Evolutionary conservation across 768 basidiomycete genomes (phyloP).

Genomic region (Russula virescens): DNA sequence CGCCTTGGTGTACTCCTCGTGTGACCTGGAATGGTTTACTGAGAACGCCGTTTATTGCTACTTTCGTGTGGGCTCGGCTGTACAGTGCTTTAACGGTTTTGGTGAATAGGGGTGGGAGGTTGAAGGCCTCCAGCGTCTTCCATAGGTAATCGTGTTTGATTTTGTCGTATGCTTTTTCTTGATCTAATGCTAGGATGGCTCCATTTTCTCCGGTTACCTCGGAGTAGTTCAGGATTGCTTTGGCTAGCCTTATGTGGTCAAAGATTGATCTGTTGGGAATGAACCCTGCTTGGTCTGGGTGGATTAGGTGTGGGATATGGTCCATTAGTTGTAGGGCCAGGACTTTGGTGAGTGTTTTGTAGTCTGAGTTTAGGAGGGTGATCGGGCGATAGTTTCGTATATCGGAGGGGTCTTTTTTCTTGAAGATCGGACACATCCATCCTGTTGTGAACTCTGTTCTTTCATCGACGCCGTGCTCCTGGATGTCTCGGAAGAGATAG

Average conservation of each 20-base stretch:
- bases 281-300: constrained; percentile 9
- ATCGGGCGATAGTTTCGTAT: constrained; percentile 15
- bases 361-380: constrained; percentile 31
- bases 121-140: not conserved
- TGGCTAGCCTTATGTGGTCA: not conserved
- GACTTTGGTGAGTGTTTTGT: constrained; percentile 30
- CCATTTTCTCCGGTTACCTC: constrained; percentile 7
- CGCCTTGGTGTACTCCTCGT: not conserved
- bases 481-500: not conserved
- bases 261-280: not conserved
- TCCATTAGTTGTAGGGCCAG: not conserved
- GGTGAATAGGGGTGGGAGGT: not conserved
- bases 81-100: not conserved
- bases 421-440: constrained; percentile 37
- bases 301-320: not conserved
- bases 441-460: constrained; percentile 29
- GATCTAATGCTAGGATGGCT: not conserved
- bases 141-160: constrained; percentile 20
- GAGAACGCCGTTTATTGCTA: not conserved
- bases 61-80: not conserved
- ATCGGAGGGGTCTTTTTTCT: constrained; percentile 30
- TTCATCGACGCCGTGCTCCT: not conserved
- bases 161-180: constrained; percentile 21
- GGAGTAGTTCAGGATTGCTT: not conserved
- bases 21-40: not conserved